phyloP scores from a whole-genome alignment of 164 flowering plant genomes.

The Chimonanthus salicifolius region DNA sequence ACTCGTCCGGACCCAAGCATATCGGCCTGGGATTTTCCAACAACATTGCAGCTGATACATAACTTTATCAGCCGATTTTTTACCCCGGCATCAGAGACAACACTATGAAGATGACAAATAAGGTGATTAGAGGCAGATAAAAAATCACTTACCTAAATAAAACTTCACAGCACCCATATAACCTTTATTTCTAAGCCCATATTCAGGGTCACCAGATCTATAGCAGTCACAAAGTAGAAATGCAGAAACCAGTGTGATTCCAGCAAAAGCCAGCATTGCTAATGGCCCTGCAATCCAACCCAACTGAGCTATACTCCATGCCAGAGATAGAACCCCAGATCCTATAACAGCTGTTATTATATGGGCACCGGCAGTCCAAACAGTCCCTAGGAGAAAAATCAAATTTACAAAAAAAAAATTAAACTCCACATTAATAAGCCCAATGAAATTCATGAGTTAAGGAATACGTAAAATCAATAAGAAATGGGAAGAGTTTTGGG shows the following conservation, averaged over 20 bases:
- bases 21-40: too few species aligned
- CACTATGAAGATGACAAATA: too few species aligned
- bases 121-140: neutral
- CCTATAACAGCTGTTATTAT: conserved; percentile 51
- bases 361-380: conserved; percentile 41
- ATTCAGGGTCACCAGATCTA: conserved; percentile 26
- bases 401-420: conserved; percentile 7
- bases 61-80: too few species aligned
- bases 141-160: conserved; percentile 17
- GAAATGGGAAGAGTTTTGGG: neutral
- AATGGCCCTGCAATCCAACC: conserved; percentile 54
- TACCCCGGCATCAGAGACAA: too few species aligned
- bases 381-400: conserved; percentile 9
- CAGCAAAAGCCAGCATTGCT: conserved; percentile 29
- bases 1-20: too few species aligned
- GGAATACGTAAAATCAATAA: neutral
- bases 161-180: conserved; percentile 35
- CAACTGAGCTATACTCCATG: conserved; percentile 45
- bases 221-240: conserved; percentile 33
- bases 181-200: conserved; percentile 35
- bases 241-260: conserved; percentile 24
- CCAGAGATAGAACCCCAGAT: conserved; percentile 47
- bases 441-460: neutral
- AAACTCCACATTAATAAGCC: neutral
- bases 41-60: too few species aligned